These are phyloP conservation scores for Colletotrichum salicis DNA, from an alignment of 2,329 filamentous ascomycete species.

Conservation along the genomic window DNA sequence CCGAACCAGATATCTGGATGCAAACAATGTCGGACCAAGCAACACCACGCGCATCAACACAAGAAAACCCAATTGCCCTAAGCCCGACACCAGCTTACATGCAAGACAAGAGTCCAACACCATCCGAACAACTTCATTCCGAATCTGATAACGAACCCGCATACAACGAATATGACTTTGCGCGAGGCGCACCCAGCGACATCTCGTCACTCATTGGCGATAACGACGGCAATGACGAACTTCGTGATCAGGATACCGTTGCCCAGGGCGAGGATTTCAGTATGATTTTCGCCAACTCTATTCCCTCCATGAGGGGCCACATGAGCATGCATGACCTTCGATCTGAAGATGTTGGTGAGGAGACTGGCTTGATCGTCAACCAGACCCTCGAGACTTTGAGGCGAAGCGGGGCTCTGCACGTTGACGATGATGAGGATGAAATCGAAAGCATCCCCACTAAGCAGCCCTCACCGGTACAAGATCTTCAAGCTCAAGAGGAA, in stretches of 20 bases:
- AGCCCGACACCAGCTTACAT: constrained; percentile 11
- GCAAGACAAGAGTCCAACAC: constrained; percentile 25
- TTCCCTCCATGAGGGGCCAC: constrained; percentile 61
- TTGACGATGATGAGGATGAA: constrained; percentile 26
- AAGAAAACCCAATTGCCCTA: neutral
- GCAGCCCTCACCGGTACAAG: neutral
- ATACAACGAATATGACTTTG: constrained; percentile 28
- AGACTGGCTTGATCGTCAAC: constrained; percentile 67
- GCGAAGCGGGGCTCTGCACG: constrained; percentile 42
- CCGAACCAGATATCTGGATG: constrained; percentile 60
- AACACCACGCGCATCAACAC: constrained; percentile 45
- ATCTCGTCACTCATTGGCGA: constrained; percentile 32
- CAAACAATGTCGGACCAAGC: constrained; percentile 51
- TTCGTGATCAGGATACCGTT: constrained; percentile 51
- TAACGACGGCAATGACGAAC: constrained; percentile 37
- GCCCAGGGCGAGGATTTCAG: constrained; percentile 66
- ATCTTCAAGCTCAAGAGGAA: neutral
- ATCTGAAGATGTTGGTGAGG: constrained; percentile 62
- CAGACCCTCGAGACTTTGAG: constrained; percentile 63
- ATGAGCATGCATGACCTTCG: constrained; percentile 48
- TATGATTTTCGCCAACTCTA: constrained; percentile 67
- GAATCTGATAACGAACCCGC: constrained; percentile 25
- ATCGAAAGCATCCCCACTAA: neutral
- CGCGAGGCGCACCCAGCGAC: constrained; percentile 26
- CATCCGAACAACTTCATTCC: constrained; percentile 26